These are phyloP conservation scores for Aquanectria penicillioides DNA, from an alignment of 2,329 filamentous ascomycete genomes.

Conservation along the genomic window DNA sequence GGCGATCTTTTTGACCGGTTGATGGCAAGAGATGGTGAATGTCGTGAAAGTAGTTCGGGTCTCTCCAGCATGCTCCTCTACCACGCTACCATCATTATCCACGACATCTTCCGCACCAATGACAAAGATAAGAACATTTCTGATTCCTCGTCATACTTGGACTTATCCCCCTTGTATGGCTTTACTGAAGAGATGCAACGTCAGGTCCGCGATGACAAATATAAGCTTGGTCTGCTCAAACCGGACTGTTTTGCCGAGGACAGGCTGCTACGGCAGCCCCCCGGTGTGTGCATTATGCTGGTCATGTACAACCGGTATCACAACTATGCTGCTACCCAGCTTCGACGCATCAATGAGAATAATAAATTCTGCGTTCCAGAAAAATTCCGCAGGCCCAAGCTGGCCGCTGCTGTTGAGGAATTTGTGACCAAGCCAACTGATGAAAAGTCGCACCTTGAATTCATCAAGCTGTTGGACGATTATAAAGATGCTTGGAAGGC, in stretches of 20 bases:
- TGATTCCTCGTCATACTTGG: constrained; percentile 57
- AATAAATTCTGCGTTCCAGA: constrained; percentile 45
- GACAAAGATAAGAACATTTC: constrained; percentile 42
- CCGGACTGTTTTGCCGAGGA: constrained; percentile 74
- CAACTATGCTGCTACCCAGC: constrained; percentile 79
- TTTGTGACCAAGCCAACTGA: neutral
- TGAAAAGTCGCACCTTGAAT: neutral
- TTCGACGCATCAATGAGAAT: constrained; percentile 61
- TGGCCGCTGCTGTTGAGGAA: neutral
- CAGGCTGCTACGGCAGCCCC: constrained; percentile 70
- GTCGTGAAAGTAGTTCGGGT: constrained; percentile 50
- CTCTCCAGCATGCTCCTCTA: constrained; percentile 59
- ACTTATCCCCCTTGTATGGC: constrained; percentile 57
- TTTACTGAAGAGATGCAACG: constrained; percentile 46
- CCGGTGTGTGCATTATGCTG: constrained; percentile 73
- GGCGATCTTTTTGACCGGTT: constrained; percentile 44
- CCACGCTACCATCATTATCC: constrained; percentile 62
- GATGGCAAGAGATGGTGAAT: constrained; percentile 38
- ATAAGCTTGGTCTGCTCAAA: constrained; percentile 50
- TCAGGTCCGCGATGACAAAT: constrained; percentile 44
- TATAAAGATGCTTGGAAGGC: neutral
- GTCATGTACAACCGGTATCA: constrained; percentile 82
- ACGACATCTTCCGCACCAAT: constrained; percentile 57
- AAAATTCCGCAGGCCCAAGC: constrained; percentile 13
- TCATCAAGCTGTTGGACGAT: neutral